These are phyloP conservation scores for Kodamaea sp. DNA, from an alignment of 1,139 yeast genomes.

Conservation along the genomic window DNA sequence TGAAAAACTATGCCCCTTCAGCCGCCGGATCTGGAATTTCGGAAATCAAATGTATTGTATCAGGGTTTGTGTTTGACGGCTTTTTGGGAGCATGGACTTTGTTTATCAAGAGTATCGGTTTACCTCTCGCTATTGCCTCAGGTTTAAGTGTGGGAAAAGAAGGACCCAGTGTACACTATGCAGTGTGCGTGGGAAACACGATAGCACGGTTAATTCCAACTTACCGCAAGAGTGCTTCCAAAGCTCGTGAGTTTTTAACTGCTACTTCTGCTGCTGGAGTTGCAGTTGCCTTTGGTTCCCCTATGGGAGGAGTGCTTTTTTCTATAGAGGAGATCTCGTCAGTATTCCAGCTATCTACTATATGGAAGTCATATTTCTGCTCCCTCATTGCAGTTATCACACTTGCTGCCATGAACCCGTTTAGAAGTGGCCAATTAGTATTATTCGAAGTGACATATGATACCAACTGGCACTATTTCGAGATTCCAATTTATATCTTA, in stretches of 20 bases:
- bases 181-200: constrained; percentile 76
- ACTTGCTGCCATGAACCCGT: constrained; percentile 77
- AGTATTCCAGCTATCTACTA: constrained; percentile 70
- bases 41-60: constrained; percentile 91
- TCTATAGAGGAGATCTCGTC: constrained; percentile 76
- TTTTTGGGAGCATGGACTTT: constrained; percentile 78
- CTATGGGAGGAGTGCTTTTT: constrained; percentile 72
- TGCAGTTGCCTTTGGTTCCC: constrained; percentile 73
- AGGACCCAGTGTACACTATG: constrained; percentile 86
- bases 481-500: constrained; percentile 74
- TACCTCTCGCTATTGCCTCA: constrained; percentile 84
- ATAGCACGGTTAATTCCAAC: constrained; percentile 54
- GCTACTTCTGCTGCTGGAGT: constrained; percentile 72
- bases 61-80: constrained; percentile 82
- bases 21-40: constrained; percentile 98
- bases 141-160: constrained; percentile 84
- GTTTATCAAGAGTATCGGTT: constrained; percentile 70
- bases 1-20: constrained; percentile 72
- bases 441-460: constrained; percentile 87
- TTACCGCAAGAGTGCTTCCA: constrained; percentile 49
- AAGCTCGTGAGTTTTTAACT: constrained; percentile 55
- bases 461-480: constrained; percentile 83
- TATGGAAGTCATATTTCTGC: constrained; percentile 92
- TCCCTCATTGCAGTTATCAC: constrained; percentile 86
- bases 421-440: constrained; percentile 91